Evolutionary conservation across 805 yeast genomes (phyloP), one percentile per base, ranked within the genome.

Genomic region (Saccharomycopsis malanga): DNA sequence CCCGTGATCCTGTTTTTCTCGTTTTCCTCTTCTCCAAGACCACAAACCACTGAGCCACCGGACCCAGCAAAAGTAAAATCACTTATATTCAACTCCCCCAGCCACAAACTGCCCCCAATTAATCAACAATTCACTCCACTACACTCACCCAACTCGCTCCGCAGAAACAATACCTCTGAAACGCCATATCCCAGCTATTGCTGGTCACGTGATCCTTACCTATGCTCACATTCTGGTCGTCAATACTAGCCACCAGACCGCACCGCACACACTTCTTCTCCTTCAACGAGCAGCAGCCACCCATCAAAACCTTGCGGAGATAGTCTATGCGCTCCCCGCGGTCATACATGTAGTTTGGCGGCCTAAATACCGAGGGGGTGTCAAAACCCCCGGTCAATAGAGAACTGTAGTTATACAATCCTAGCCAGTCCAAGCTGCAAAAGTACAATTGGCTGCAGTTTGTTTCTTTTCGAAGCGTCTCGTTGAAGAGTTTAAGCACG

Each of bases 91-190:
- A n/a, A n/a, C n/a, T n/a, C n/a, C n/a, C n/a, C n/a, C n/a, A n/a
- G n/a, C n/a, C 27, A 30, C 7, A 41, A 23, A 22, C 17, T 15
- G 18, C 14, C 5, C 25, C 32, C 23, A 25, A 17, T 27, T 29
- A 35, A 41, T 29, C 14, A n/a, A n/a, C n/a, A n/a, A n/a, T n/a
- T n/a, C n/a, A n/a, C n/a, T n/a, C n/a, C n/a, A n/a, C n/a, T n/a
- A n/a, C n/a, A n/a, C 32, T 43, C 12, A 48, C 52, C 50, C 50
- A 51, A 20, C 40, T 41, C 7, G 52, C 52, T 9, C 54, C 54
- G 35, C 54, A 51, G 22, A 45, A 37, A 39, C 54, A 51, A 21
- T 20, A 25, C 38, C 50, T 17, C 6, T 41, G 46, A 34, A 51
- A 51, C 30, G 49, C 52, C 39, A 41, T 43, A 18, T 51, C 54